A percentile compares a stretch with the other conserved stretches of the same genome.
Conservation (phyloP, 345 rosid genomes). For the Citrus trifoliata region DNA sequence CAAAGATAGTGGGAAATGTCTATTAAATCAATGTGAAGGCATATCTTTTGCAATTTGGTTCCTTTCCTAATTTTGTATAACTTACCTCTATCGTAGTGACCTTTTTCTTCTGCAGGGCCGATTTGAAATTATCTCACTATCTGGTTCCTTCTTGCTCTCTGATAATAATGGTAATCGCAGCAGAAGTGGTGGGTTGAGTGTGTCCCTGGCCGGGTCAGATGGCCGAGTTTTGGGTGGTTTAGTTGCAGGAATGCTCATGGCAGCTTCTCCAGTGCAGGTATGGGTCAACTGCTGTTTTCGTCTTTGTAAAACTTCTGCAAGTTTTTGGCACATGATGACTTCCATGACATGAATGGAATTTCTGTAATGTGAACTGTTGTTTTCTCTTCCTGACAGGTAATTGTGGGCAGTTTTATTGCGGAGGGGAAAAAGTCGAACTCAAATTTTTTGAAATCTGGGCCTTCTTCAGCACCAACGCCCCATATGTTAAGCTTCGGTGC, state of each 20-base stretch:
- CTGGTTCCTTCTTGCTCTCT: conserved; percentile 64
- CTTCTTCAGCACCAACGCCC: conserved; percentile 41
- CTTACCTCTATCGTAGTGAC: neutral
- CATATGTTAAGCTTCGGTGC: conserved; percentile 61
- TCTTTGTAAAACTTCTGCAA: neutral
- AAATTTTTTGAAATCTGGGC: conserved; percentile 44
- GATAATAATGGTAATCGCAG: conserved; percentile 46
- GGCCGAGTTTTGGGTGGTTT: conserved; percentile 79
- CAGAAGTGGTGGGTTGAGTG: conserved; percentile 55
- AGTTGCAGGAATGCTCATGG: conserved; percentile 69
- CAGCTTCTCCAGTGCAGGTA: conserved; percentile 91
- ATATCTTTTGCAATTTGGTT: neutral
- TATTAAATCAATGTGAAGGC: neutral
- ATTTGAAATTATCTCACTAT: conserved; percentile 73
- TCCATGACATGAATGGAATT: neutral
- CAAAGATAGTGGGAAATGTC: neutral
- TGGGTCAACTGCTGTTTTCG: neutral
- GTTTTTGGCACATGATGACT: neutral
- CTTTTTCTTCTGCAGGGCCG: conserved; percentile 57
- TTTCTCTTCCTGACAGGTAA: conserved; percentile 45
- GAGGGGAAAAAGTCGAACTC: conserved; percentile 54
- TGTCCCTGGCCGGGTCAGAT: conserved; percentile 73
- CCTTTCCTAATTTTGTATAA: neutral
- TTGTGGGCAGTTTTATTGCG: conserved; percentile 81
- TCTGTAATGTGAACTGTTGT: conserved; percentile 4